Base-by-base conservation (phyloP, 257 asterid species). In the Perilla frutescens region DNA sequence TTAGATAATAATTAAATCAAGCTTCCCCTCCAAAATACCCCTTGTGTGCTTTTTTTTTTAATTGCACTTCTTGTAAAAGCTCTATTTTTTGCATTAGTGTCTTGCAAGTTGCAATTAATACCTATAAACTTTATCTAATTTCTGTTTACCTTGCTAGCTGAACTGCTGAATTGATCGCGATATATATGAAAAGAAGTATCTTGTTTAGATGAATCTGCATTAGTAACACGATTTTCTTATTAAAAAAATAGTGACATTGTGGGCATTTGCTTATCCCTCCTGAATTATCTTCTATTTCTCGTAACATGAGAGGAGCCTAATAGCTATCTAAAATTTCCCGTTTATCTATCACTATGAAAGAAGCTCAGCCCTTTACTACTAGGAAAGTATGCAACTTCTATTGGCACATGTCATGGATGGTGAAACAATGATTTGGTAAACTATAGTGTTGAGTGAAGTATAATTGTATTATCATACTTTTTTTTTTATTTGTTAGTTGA, bases 151-250 rank as follows among this genome's bases (percentile, higher is more conserved):
- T 54, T 2, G 54, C 34, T 26, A 32, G 43, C 13, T 29, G 6
- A 63, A 41, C 53, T 58, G 54, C 66, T 68, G 73, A 60, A 48
- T 4, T 34, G 40, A 68, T 51, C 56, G 31, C 43, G 51, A 74
- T 70, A 12, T 29, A 55, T 56, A 44, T 31, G 14, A 11, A 41
- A 58, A 57, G 40, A 45, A 45, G 53, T 51, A 32, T 44, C 39
- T 70, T 37, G 57, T 26, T 34, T 56, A 4, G 55, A 13, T 70
- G 68, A 44, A 41, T 70, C 37, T 62, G 68, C 32, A 50, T n/a
- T 50, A n/a, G 0, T n/a, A n/a, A 50, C 56, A 1, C 13, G 29
- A 50, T 50, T 20, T 9, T 63, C 40, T 4, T 63, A 10, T 8
- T 39, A 43, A 63, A 43, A 41, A 68, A 12, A 14, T 44, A 53